Conservation (phyloP, 2,329 filamentous ascomycete species). For the Botryotinia calthae region DNA sequence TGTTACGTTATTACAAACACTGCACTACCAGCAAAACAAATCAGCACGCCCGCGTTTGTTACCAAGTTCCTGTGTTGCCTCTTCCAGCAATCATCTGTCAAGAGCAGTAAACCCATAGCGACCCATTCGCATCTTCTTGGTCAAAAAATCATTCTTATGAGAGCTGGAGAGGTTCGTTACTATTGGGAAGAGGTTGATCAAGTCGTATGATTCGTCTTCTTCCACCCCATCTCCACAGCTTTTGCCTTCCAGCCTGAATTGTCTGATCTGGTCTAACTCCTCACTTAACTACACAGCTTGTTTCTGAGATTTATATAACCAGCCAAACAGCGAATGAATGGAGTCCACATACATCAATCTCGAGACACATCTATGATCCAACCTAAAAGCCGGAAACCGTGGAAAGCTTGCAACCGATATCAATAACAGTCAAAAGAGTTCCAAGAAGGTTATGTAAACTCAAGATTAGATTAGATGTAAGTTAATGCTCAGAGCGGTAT, state of each 20-base stretch:
- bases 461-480: too few relatives aligned
- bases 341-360: not conserved
- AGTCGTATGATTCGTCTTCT: not conserved
- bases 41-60: not conserved
- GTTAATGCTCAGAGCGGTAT: too few relatives aligned
- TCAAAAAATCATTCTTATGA: not conserved
- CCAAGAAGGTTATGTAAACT: too few relatives aligned
- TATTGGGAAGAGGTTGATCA: not conserved
- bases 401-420: too few relatives aligned
- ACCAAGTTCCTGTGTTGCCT: not conserved
- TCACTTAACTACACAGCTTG: not conserved
- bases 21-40: not conserved
- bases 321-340: not conserved
- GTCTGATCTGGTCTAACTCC: not conserved
- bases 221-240: not conserved
- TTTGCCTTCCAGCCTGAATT: not conserved
- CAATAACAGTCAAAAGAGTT: too few relatives aligned
- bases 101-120: not conserved
- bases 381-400: not conserved
- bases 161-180: not conserved
- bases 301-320: not conserved
- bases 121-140: not conserved
- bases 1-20: too few relatives aligned
- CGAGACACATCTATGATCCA: not conserved
- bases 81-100: not conserved